Percentiles rank a stretch among this genome's conserved stretches.
These are phyloP conservation scores for Diaporthe australafricana DNA, from an alignment of 2,329 filamentous ascomycete genomes.

Conservation along the genomic window DNA sequence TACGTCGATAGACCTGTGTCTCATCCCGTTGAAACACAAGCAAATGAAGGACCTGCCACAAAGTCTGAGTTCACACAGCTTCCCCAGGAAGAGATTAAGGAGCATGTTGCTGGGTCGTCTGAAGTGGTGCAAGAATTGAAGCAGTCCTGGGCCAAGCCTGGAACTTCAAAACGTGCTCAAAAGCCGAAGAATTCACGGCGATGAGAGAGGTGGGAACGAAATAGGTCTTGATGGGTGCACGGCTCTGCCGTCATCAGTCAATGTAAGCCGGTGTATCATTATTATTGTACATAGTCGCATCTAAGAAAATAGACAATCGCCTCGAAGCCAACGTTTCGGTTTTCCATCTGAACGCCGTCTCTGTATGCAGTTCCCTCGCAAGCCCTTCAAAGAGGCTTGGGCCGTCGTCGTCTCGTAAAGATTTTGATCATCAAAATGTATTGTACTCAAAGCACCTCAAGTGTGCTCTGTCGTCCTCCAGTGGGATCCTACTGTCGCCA, in stretches of 20 bases:
- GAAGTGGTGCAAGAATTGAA: neutral
- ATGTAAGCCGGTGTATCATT: slow-evolving; percentile 14
- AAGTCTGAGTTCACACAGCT: neutral
- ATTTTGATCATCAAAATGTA: slow-evolving; percentile 5
- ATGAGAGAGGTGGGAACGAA: neutral
- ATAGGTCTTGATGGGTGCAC: neutral
- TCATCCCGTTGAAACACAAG: neutral
- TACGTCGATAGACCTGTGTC: neutral
- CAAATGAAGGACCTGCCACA: too few relatives aligned
- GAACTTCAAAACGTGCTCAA: neutral
- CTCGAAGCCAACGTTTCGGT: slow-evolving; percentile 21
- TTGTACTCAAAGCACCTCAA: slow-evolving; percentile 11
- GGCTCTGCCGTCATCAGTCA: neutral
- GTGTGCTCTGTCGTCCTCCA: neutral
- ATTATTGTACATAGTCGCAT: slow-evolving; percentile 30
- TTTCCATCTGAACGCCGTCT: slow-evolving; percentile 36
- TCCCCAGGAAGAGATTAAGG: neutral
- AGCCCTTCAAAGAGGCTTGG: neutral
- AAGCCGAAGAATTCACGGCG: neutral
- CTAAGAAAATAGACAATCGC: slow-evolving; percentile 27
- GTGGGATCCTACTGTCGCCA: neutral
- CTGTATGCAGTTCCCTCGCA: slow-evolving; percentile 25
- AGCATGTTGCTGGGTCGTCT: neutral
- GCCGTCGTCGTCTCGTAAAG: slow-evolving; percentile 19
- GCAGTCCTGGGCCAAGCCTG: neutral